Conservation (phyloP, 495 filamentous ascomycete genomes). For the Penicillium samsonianum region DNA sequence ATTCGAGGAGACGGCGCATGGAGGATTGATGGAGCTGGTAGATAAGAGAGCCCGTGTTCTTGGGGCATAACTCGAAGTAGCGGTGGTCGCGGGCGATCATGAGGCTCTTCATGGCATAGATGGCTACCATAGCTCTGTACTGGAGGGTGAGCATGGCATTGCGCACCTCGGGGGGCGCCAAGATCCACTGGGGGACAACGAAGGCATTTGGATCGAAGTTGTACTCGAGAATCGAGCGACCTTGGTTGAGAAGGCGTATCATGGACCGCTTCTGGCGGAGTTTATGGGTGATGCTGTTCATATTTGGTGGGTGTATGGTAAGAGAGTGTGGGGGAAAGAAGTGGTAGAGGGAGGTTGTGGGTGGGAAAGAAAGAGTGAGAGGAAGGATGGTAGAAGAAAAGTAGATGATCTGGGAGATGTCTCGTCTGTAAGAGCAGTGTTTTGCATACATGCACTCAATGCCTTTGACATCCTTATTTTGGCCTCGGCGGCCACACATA, state of each 20-base stretch:
- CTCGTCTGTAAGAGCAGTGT: background rate
- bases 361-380: background rate
- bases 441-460: background rate
- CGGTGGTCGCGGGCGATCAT: constrained; percentile 9
- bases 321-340: background rate
- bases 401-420: background rate
- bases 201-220: constrained; percentile 1
- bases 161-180: constrained; percentile 6
- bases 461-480: background rate
- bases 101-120: constrained; percentile 16
- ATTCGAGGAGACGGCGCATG: constrained; percentile 25
- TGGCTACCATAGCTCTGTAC: constrained; percentile 7
- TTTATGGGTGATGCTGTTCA: constrained; percentile 2
- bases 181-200: constrained; percentile 10
- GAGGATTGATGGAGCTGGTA: constrained; percentile 18
- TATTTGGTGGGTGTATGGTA: background rate
- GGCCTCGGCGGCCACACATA: background rate
- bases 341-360: background rate
- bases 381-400: background rate
- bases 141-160: constrained; percentile 2
- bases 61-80: constrained; percentile 24
- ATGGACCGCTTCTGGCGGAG: background rate
- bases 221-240: constrained; percentile 19
- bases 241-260: background rate
- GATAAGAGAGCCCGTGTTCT: background rate